Percentiles rank a stretch among this genome's conserved stretches.
phyloP scores from a whole-genome alignment of 2,329 filamentous ascomycete species.

The Cladosporium cucumerinum region DNA sequence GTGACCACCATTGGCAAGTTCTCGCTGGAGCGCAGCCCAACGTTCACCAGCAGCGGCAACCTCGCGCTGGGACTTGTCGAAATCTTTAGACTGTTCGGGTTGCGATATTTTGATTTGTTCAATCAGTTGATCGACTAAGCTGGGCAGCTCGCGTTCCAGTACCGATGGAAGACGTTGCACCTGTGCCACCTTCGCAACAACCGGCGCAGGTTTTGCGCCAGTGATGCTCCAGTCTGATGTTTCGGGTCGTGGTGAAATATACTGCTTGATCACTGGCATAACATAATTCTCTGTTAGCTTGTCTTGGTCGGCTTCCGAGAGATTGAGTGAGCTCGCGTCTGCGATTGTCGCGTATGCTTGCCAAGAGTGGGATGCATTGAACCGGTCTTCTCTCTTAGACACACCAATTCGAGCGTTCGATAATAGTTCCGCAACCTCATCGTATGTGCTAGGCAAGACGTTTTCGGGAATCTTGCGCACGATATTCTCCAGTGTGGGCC shows the following conservation, averaged over 20 bases:
- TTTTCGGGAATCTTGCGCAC: constrained; percentile 55
- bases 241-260: constrained; percentile 48
- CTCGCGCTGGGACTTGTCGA: constrained; percentile 66
- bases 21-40: constrained; percentile 55
- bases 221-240: constrained; percentile 51
- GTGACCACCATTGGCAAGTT: constrained; percentile 33
- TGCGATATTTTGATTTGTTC: constrained; percentile 68
- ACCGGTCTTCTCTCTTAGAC: constrained; percentile 68
- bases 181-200: constrained; percentile 37
- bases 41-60: constrained; percentile 65
- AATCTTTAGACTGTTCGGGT: constrained; percentile 78
- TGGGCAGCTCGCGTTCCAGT: constrained; percentile 58
- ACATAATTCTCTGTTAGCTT: constrained; percentile 48
- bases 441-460: constrained; percentile 52
- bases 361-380: constrained; percentile 69
- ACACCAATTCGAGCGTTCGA: constrained; percentile 69
- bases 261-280: constrained; percentile 53
- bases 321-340: constrained; percentile 33
- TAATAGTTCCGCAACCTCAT: constrained; percentile 60
- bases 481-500: constrained; percentile 64
- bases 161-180: constrained; percentile 32
- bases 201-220: constrained; percentile 40
- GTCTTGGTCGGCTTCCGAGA: constrained; percentile 44
- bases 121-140: constrained; percentile 60
- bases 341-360: constrained; percentile 67